A percentile compares a stretch with the other conserved stretches of the same genome.
These are phyloP conservation scores for Hypericum androsaemum DNA, from an alignment of 345 rosid genomes.

Conservation along the genomic window DNA sequence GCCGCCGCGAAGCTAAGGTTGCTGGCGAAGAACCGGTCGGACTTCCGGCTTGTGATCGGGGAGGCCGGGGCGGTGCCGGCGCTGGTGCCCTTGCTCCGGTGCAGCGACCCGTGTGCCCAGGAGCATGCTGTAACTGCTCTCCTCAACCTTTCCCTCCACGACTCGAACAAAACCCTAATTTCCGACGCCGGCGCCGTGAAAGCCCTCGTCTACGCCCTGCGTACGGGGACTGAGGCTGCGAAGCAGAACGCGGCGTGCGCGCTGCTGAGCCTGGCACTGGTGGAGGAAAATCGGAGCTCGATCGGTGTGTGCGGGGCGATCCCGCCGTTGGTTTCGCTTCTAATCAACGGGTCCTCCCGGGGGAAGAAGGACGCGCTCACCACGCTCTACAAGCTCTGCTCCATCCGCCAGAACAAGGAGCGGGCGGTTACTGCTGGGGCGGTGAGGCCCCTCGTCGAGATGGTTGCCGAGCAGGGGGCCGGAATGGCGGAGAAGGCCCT, in stretches of 20 bases:
- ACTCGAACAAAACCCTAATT: constrained; percentile 49
- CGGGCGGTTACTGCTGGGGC: no score
- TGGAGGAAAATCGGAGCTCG: constrained; percentile 77
- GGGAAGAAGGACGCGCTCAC: no score
- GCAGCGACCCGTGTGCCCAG: constrained; percentile 83
- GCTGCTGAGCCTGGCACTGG: constrained; percentile 61
- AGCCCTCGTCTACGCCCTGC: constrained; percentile 70
- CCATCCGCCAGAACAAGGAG: no score
- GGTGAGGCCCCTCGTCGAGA: no score
- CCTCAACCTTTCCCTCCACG: constrained; percentile 70
- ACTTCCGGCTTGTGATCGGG: constrained; percentile 76
- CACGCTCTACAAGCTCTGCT: no score
- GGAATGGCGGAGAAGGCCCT: constrained; percentile 96
- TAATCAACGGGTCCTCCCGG: constrained; percentile 62
- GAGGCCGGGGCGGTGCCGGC: constrained; percentile 93
- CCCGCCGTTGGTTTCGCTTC: constrained; percentile 82
- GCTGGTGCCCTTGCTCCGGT: constrained; percentile 66
- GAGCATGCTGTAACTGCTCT: constrained; percentile 93
- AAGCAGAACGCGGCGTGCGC: constrained; percentile 97
- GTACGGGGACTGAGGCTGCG: constrained; percentile 82
- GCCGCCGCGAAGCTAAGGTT: constrained; percentile 88
- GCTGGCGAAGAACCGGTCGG: constrained; percentile 75
- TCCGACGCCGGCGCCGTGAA: constrained; percentile 74
- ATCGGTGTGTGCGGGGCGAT: constrained; percentile 90
- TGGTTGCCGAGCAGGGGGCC: constrained; percentile 69